phyloP scores from a whole-genome alignment of 2,329 filamentous ascomycete species.

The Coniella lustricola region DNA sequence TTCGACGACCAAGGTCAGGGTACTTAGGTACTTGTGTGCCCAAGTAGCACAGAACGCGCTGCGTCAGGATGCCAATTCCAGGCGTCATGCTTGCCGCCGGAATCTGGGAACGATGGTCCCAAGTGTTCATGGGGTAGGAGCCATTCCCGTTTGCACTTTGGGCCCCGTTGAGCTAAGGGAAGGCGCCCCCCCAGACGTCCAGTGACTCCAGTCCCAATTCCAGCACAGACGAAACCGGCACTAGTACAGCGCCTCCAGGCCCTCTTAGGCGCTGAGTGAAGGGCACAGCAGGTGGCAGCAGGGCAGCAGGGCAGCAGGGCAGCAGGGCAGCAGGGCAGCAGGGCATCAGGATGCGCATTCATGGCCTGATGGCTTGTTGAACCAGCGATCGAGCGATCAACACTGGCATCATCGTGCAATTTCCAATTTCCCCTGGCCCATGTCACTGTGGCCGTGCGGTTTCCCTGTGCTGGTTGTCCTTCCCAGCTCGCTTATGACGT shows the following conservation, averaged over 20 bases:
- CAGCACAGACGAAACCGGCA: not conserved
- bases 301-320: no score
- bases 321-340: not conserved
- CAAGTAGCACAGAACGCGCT: not conserved
- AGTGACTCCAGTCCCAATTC: not conserved
- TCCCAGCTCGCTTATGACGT: constrained; percentile 10
- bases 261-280: no score
- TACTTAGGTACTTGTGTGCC: not conserved
- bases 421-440: not conserved
- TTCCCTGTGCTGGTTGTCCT: constrained; percentile 8
- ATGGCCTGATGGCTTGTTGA: no score
- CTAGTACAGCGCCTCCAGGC: no score
- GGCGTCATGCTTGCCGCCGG: constrained; percentile 7
- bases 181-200: not conserved
- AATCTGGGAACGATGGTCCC: constrained; percentile 6
- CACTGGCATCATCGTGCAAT: constrained; percentile 13
- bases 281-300: no score
- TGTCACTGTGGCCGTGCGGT: constrained; percentile 1
- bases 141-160: not conserved
- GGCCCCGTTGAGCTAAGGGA: not conserved
- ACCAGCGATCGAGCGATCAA: not conserved
- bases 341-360: no score
- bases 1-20: not conserved
- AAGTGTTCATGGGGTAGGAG: not conserved
- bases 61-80: not conserved